Evolutionary conservation across 768 basidiomycete species (phyloP).

Genomic region (Brasilioporus rufonigricans): DNA sequence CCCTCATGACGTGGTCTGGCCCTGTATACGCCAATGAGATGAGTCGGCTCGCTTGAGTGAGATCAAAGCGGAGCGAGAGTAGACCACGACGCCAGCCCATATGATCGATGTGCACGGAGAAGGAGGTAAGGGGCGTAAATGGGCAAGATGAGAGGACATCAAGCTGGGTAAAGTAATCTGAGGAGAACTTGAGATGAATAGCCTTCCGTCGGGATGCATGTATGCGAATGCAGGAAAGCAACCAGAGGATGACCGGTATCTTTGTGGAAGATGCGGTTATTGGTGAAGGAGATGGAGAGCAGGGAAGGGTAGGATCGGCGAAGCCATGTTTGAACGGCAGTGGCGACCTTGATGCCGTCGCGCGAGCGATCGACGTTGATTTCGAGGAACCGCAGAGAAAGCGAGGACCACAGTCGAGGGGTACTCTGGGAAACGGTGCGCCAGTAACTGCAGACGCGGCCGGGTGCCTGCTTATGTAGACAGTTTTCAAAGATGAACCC

Average conservation of each 20-base stretch:
- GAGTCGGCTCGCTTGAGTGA: conserved; percentile 17
- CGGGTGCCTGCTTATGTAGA: conserved; percentile 3
- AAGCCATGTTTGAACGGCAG: conserved; percentile 20
- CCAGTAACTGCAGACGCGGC: conserved; percentile 27
- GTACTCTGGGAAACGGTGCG: conserved; percentile 14
- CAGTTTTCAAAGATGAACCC: conserved; percentile 25
- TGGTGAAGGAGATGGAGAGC: no score
- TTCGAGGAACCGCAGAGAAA: conserved; percentile 24
- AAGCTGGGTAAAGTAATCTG: conserved; percentile 24
- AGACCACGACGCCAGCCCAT: no score
- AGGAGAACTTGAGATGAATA: conserved; percentile 27
- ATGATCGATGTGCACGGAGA: no score
- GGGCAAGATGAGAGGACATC: conserved; percentile 17
- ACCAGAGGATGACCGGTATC: conserved; percentile 16
- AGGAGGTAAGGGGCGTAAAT: conserved; percentile 21
- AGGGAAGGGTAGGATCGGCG: no score
- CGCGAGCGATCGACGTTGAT: conserved; percentile 19
- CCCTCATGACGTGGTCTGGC: conserved; percentile 20
- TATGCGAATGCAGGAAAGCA: no score
- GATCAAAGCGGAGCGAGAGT: no score
- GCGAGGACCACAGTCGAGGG: conserved; percentile 26
- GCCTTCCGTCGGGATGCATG: conserved; percentile 22
- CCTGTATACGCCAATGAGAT: conserved; percentile 24
- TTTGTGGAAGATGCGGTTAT: no score
- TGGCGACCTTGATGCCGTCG: conserved; percentile 13